Evolutionary conservation across 352 stramenopile genomes (phyloP).

Genomic region (Phytophthora citrophthora): DNA sequence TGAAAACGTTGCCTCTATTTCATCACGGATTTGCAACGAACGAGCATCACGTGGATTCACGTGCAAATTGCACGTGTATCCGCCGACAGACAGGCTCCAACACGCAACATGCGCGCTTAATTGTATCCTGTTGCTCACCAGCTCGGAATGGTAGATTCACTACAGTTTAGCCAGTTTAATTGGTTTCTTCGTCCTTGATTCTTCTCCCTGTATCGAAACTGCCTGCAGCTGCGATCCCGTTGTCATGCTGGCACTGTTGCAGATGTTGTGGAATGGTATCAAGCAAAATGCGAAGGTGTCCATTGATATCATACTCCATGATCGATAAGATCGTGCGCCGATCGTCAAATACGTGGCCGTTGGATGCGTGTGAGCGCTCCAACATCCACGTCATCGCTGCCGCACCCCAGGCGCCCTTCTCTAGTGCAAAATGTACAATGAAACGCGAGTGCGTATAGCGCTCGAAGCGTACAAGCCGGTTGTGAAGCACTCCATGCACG

Average conservation of each 20-base stretch:
- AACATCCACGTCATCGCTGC: slow-evolving; percentile 15
- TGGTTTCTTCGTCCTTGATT: too few species aligned
- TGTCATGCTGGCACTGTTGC: too few species aligned
- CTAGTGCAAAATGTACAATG: slow-evolving; percentile 2
- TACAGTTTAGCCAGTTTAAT: too few species aligned
- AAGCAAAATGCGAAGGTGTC: neutral
- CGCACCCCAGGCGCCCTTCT: neutral
- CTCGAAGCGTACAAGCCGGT: too few species aligned
- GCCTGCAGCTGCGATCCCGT: too few species aligned
- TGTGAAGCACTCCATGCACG: too few species aligned
- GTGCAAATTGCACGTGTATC: neutral
- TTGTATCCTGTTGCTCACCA: neutral
- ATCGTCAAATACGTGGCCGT: too few species aligned
- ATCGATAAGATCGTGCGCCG: slow-evolving; percentile 2
- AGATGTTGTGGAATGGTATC: too few species aligned
- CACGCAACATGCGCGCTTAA: neutral
- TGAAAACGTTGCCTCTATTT: too few species aligned
- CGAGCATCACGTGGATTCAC: neutral
- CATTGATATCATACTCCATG: too few species aligned
- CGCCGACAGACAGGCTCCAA: neutral
- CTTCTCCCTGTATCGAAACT: too few species aligned
- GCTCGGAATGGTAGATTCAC: too few species aligned
- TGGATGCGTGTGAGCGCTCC: neutral
- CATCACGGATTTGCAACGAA: neutral
- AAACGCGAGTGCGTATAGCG: neutral